These are phyloP conservation scores for Fusarium sambucinum DNA, from an alignment of 2,329 filamentous ascomycete species.

Conservation along the genomic window DNA sequence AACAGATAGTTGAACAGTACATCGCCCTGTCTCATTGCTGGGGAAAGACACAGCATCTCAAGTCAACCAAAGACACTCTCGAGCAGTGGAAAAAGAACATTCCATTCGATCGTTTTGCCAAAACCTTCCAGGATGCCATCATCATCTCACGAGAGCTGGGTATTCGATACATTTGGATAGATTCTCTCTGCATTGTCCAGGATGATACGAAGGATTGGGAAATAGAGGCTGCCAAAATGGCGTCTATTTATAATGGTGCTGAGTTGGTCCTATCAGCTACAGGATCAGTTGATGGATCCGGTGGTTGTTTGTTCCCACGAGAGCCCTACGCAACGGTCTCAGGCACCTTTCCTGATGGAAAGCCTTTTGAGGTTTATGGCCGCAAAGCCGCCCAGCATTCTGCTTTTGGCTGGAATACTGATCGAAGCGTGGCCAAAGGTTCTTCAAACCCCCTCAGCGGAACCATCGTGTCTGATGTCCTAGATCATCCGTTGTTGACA, in stretches of 20 bases:
- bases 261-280: constrained; percentile 45
- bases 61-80: constrained; percentile 22
- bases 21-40: constrained; percentile 45
- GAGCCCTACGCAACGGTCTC: constrained; percentile 21
- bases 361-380: constrained; percentile 35
- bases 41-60: constrained; percentile 32
- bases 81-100: constrained; percentile 38
- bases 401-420: constrained; percentile 31
- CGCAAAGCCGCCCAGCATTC: constrained; percentile 19
- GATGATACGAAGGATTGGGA: constrained; percentile 45
- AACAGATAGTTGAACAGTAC: constrained; percentile 23
- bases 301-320: constrained; percentile 41
- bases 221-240: constrained; percentile 47
- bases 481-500: constrained; percentile 36
- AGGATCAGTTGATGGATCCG: constrained; percentile 31
- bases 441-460: constrained; percentile 20
- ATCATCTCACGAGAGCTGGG: constrained; percentile 35
- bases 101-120: constrained; percentile 23
- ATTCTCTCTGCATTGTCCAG: constrained; percentile 48
- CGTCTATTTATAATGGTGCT: constrained; percentile 44
- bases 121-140: constrained; percentile 41
- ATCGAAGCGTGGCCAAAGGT: constrained; percentile 9
- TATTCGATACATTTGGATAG: constrained; percentile 47
- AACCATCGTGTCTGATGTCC: neutral
- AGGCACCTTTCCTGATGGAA: constrained; percentile 22